phyloP scores from a whole-genome alignment of 306 rosid genomes.

The Pyrus betulifolia region DNA sequence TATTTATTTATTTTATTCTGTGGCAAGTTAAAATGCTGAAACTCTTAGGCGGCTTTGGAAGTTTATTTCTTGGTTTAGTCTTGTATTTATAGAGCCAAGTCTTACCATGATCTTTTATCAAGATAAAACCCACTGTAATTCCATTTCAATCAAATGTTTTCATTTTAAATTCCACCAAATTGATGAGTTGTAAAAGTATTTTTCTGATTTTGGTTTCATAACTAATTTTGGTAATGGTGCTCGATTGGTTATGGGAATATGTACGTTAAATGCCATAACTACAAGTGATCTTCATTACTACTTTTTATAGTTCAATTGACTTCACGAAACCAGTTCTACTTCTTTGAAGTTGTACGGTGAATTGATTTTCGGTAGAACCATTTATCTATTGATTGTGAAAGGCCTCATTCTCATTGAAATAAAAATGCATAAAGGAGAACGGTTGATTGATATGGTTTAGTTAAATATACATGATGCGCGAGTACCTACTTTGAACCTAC shows the following conservation, averaged over 20 bases:
- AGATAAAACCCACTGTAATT: neutral
- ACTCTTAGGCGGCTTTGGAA: neutral
- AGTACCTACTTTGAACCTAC: neutral
- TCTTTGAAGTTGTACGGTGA: neutral
- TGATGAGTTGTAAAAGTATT: neutral
- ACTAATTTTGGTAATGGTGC: neutral
- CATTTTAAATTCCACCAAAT: neutral
- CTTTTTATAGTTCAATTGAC: neutral
- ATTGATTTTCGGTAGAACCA: neutral
- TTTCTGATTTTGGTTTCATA: neutral
- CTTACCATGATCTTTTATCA: neutral
- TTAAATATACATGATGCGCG: neutral
- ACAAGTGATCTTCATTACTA: neutral
- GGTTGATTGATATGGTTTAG: neutral
- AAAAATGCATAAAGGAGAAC: neutral
- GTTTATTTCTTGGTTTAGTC: neutral
- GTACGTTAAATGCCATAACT: neutral
- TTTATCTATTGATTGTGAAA: neutral
- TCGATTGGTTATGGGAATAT: neutral
- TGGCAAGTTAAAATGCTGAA: neutral
- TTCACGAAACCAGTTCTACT: neutral
- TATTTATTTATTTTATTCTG: neutral
- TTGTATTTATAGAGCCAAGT: neutral
- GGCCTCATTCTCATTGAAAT: neutral
- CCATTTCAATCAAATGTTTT: neutral